Evolutionary conservation across 805 yeast species (phyloP), one percentile per base, ranked within the genome.

Genomic region (Saturnispora zaruensis): DNA sequence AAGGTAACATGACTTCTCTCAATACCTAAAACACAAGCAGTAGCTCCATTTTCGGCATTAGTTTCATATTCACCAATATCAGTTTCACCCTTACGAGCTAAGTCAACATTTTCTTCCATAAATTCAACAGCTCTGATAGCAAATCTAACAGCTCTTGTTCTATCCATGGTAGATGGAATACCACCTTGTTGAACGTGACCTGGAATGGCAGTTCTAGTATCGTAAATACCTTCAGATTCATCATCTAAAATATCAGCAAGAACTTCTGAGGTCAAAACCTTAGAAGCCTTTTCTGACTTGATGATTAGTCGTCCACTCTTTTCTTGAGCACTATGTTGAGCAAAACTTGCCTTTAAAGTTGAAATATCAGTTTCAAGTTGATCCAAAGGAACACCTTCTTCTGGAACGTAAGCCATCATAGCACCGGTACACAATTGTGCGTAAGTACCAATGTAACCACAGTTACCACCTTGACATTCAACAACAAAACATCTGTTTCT

Each of bases 151-250:
- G 87, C 90, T 59, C 81, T 73, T 1, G 84, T 80, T 69, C 95
- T 73, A 65, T 86, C 95, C 64, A 83, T 82, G 30, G 90, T 77
- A 0, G 87, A 77, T 50, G 95, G 93, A 28, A 79, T 68, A 46
- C 81, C 82, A 62, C 95, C 95, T 64, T 86, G 95, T 68, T 86
- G 93, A 30, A 85, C 90, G 62, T 85, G 95, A 21, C 95, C 93
- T 23, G 95, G 95, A 49, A 82, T 74, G 11, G 93, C 93, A 6
- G 90, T 79, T 64, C 82, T 81, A 21, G 87, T 80, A 58, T 85
- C 91, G 57, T 83, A 86, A 58, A 78, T 73, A 32, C 84, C 82
- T 20, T 75, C 68, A 26, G 82, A 77, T 53, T 80, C 81, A 56
- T 79, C 83, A 51, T 76, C 74, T 53, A 83, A 75, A 50, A 86